These are phyloP conservation scores for Saccharum spontaneum DNA, from an alignment of 176 grass and related monocot species.

Conservation along the genomic window DNA sequence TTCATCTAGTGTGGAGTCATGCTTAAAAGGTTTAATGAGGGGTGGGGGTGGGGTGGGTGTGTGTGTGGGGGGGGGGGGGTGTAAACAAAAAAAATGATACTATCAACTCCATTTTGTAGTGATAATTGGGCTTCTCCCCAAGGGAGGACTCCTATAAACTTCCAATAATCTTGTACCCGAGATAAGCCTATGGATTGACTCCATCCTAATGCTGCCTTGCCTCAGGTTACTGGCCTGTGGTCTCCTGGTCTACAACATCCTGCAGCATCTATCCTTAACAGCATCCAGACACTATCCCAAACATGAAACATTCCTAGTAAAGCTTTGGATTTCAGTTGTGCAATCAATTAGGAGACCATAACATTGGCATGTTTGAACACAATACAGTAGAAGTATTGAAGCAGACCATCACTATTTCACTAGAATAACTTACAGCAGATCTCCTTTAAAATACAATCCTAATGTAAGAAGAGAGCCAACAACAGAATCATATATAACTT, in stretches of 20 bases:
- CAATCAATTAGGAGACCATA: not conserved
- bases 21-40: not conserved
- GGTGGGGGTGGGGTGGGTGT: no score
- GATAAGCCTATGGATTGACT: not conserved
- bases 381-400: not conserved
- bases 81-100: not conserved
- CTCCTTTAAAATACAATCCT: not conserved
- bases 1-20: not conserved
- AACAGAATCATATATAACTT: constrained; percentile 9
- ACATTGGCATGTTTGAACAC: not conserved
- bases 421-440: not conserved
- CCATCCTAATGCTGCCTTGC: not conserved
- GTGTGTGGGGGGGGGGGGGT: no score
- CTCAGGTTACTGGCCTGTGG: not conserved
- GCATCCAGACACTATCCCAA: not conserved
- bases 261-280: not conserved
- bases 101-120: not conserved
- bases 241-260: not conserved
- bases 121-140: not conserved
- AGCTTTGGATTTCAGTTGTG: not conserved
- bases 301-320: not conserved
- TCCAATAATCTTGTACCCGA: not conserved
- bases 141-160: not conserved
- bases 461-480: not conserved
- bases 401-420: not conserved